These are phyloP conservation scores for Silene noctiflora DNA, from an alignment of 179 eudicot species.

Conservation along the genomic window DNA sequence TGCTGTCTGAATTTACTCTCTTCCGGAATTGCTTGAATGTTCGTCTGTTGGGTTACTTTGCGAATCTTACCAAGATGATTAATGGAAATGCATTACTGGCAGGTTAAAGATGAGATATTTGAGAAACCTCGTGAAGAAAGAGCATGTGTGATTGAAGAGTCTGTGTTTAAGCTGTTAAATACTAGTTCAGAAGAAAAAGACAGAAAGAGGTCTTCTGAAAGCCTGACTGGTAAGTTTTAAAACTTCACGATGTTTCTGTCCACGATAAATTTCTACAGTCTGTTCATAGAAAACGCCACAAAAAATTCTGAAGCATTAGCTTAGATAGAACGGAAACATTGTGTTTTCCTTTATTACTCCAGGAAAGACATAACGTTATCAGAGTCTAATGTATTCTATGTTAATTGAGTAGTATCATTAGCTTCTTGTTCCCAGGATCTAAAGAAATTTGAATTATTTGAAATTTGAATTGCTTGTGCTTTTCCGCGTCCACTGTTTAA, in stretches of 20 bases:
- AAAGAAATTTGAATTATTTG: neutral
- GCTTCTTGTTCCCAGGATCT: neutral
- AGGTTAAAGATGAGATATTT: conserved; percentile 15
- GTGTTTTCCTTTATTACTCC: neutral
- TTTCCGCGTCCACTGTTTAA: neutral
- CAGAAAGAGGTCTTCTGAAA: conserved; percentile 22
- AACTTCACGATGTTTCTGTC: neutral
- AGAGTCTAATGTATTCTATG: neutral
- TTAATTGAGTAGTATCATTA: neutral
- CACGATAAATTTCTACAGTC: neutral
- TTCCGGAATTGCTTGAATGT: neutral
- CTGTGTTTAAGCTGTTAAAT: conserved; percentile 35
- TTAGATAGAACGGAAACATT: neutral
- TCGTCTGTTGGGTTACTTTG: neutral
- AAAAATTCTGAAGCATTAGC: neutral
- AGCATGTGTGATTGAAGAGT: conserved; percentile 27
- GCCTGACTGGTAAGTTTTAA: conserved; percentile 21
- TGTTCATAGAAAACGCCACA: neutral
- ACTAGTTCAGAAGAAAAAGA: conserved; percentile 19
- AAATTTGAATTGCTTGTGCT: neutral
- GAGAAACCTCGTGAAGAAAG: conserved; percentile 11
- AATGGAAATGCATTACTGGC: neutral
- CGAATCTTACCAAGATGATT: neutral
- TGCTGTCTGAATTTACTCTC: neutral
- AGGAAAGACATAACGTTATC: neutral